These are phyloP conservation scores for Pythium brachiatum DNA, from an alignment of 352 stramenopile genomes.

Conservation along the genomic window DNA sequence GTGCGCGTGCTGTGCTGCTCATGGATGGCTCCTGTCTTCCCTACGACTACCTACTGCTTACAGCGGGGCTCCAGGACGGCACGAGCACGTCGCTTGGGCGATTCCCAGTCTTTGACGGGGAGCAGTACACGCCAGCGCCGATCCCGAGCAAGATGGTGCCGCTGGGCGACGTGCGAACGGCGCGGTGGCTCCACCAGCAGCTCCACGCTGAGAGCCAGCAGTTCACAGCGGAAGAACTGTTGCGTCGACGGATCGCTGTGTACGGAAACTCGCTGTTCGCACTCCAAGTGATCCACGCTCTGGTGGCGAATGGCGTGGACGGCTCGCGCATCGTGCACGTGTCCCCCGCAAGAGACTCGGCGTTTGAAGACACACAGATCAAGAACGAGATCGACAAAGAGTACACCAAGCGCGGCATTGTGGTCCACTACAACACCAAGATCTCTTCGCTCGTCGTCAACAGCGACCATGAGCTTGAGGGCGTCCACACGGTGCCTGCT, in stretches of 20 bases:
- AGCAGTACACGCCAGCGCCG: slow-evolving; percentile 13
- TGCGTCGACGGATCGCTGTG: slow-evolving; percentile 39
- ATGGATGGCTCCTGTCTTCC: slow-evolving; percentile 58
- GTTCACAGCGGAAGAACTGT: slow-evolving; percentile 11
- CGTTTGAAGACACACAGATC: slow-evolving; percentile 65
- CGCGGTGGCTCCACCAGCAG: slow-evolving; percentile 23
- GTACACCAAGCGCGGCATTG: slow-evolving; percentile 35
- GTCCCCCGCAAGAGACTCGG: slow-evolving; percentile 37
- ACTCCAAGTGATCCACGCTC: slow-evolving; percentile 57
- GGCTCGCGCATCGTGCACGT: slow-evolving; percentile 56
- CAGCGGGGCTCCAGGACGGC: slow-evolving; percentile 49
- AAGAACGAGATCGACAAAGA: slow-evolving; percentile 59
- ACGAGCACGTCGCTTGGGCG: slow-evolving; percentile 21
- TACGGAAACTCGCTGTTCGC: slow-evolving; percentile 66
- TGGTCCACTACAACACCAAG: slow-evolving; percentile 44
- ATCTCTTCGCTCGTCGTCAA: slow-evolving; percentile 40
- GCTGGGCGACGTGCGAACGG: slow-evolving; percentile 25
- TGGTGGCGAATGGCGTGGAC: slow-evolving; percentile 41
- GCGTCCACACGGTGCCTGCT: slow-evolving; percentile 33
- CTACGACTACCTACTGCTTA: slow-evolving; percentile 70
- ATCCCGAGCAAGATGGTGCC: slow-evolving; percentile 20
- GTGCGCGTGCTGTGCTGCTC: slow-evolving; percentile 48
- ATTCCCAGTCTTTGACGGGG: slow-evolving; percentile 25
- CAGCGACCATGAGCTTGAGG: slow-evolving; percentile 37
- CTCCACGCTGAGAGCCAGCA: slow-evolving; percentile 6